Conservation (phyloP, 306 rosid genomes). For the Dryas octopetala region DNA sequence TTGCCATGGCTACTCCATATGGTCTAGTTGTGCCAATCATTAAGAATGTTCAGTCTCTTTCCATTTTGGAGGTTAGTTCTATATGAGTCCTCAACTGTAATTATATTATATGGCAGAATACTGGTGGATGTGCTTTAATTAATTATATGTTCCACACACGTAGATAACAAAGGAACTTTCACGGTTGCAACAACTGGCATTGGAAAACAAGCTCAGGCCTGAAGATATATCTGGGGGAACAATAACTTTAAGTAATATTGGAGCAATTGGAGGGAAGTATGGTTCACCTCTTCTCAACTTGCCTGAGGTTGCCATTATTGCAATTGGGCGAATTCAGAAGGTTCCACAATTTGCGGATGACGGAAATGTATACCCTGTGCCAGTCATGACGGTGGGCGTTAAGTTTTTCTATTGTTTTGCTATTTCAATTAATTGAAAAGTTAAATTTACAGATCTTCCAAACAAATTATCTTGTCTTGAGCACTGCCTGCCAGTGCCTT, state of each 20-base stretch:
- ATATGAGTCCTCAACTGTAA: neutral
- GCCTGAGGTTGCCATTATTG: constrained; percentile 89
- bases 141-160: constrained; percentile 10
- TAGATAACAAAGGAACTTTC: constrained; percentile 90
- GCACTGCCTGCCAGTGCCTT: neutral
- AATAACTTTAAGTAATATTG: constrained; percentile 82
- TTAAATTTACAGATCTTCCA: neutral
- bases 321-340: constrained; percentile 82
- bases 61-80: constrained; percentile 74
- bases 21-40: constrained; percentile 96
- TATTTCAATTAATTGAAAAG: neutral
- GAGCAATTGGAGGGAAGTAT: constrained; percentile 92
- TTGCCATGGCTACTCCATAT: constrained; percentile 81
- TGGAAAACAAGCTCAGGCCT: constrained; percentile 73
- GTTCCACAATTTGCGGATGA: constrained; percentile 61
- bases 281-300: constrained; percentile 95
- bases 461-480: neutral
- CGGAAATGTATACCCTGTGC: constrained; percentile 66
- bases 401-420: neutral
- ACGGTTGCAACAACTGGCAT: constrained; percentile 73
- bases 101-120: neutral
- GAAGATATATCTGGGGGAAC: constrained; percentile 81
- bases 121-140: neutral
- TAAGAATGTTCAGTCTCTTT: constrained; percentile 85
- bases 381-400: constrained; percentile 77